phyloP scores from a whole-genome alignment of 1,284 basidiomycete genomes.

The Hortiboletus rubellus region DNA sequence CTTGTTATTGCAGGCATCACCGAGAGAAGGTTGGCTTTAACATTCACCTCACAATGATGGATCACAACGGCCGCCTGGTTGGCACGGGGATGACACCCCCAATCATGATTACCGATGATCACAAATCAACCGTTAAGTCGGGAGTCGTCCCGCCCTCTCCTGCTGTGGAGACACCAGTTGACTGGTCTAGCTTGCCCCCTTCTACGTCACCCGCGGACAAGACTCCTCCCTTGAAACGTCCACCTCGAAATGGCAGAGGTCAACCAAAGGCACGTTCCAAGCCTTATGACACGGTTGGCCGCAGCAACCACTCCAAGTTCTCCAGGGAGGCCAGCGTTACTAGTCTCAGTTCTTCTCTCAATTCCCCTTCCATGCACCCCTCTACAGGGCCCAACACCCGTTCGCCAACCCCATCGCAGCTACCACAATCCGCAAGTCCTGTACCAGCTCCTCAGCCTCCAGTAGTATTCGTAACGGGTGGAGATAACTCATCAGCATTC shows the following conservation, averaged over 20 bases:
- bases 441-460: slow-evolving; percentile 8
- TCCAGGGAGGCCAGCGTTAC: slow-evolving; percentile 54
- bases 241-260: slow-evolving; percentile 37
- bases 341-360: slow-evolving; percentile 51
- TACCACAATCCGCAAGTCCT: slow-evolving; percentile 18
- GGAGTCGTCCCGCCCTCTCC: slow-evolving; percentile 22
- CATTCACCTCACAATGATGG: slow-evolving; percentile 88
- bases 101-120: slow-evolving; percentile 99
- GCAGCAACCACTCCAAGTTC: slow-evolving; percentile 39
- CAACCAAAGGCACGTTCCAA: slow-evolving; percentile 50
- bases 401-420: slow-evolving; percentile 47
- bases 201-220: slow-evolving; percentile 30
- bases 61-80: slow-evolving; percentile 78
- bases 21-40: slow-evolving; percentile 96
- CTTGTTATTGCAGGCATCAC: slow-evolving; percentile 99
- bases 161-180: slow-evolving; percentile 39
- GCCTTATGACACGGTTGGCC: slow-evolving; percentile 55
- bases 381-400: slow-evolving; percentile 46
- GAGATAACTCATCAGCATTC: slow-evolving; percentile 8
- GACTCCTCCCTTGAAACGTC: slow-evolving; percentile 44
- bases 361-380: slow-evolving; percentile 37
- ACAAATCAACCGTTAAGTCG: slow-evolving; percentile 72
- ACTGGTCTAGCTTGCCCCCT: slow-evolving; percentile 44
- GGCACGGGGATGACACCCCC: slow-evolving; percentile 85
- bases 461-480: slow-evolving; percentile 9